These are phyloP conservation scores for Apiospora phragmitis DNA, from an alignment of 2,329 filamentous ascomycete genomes.

Conservation along the genomic window DNA sequence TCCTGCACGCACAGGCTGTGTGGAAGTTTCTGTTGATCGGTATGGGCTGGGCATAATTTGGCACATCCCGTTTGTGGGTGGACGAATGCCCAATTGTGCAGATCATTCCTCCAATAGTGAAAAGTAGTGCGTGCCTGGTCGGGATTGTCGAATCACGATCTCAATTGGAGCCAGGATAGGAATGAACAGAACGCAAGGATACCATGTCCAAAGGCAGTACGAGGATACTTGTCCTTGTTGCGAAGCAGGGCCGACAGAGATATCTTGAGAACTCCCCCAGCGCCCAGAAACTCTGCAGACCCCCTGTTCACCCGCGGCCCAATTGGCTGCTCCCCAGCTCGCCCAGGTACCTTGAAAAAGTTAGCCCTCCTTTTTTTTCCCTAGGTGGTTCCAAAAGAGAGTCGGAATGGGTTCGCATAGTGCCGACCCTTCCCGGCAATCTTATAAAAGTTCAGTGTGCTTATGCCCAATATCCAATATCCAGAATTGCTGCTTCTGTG, in stretches of 20 bases:
- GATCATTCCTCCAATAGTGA: conserved; percentile 3
- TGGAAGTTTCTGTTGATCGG: not conserved
- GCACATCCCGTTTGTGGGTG: conserved; percentile 4
- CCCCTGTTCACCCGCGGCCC: not conserved
- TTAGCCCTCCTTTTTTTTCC: not conserved
- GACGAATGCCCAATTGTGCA: conserved; percentile 7
- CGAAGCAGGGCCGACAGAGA: not conserved
- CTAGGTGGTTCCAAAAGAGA: not conserved
- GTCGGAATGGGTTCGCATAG: not conserved
- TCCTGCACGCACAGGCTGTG: not conserved
- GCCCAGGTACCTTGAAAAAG: not conserved
- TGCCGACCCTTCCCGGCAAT: conserved; percentile 3
- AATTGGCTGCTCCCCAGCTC: not conserved
- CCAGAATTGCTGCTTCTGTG: not conserved
- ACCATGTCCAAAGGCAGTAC: not conserved
- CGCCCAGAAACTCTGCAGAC: not conserved
- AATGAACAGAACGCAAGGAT: not conserved
- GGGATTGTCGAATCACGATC: conserved; percentile 6
- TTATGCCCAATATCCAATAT: not conserved
- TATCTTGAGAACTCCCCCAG: not conserved
- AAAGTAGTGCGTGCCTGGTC: not conserved
- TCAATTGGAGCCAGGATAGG: not conserved
- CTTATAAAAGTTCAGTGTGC: not conserved
- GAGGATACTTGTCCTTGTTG: not conserved
- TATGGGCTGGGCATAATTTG: not conserved